phyloP scores from a whole-genome alignment of 2,329 filamentous ascomycete genomes.

The Simplicillium sp. region DNA sequence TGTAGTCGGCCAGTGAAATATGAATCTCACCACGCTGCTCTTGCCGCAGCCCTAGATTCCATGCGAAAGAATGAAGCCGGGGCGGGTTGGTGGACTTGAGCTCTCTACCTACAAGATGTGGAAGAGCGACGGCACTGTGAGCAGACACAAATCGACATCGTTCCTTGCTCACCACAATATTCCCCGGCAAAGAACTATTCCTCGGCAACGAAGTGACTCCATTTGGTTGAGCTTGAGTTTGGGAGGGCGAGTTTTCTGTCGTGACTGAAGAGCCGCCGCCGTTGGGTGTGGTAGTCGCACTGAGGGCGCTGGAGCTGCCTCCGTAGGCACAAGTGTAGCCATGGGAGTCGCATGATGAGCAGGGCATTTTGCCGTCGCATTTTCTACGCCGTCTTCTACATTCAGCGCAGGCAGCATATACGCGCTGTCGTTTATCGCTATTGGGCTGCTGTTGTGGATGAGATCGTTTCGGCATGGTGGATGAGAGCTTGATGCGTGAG shows the following conservation, averaged over 20 bases:
- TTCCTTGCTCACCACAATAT: slow-evolving; percentile 2
- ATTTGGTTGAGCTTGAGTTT: background rate
- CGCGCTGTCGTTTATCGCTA: slow-evolving; percentile 1
- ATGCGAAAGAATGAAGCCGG: slow-evolving; percentile 10
- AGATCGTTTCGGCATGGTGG: slow-evolving; percentile 4
- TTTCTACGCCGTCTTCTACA: slow-evolving; percentile 10
- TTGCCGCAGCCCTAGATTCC: slow-evolving; percentile 10
- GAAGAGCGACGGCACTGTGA: slow-evolving; percentile 10
- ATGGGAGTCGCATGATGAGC: slow-evolving; percentile 7
- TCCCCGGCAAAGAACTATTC: background rate
- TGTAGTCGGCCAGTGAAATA: slow-evolving; percentile 1
- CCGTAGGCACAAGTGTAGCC: slow-evolving; percentile 9
- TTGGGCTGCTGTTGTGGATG: background rate
- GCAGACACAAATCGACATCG: slow-evolving; percentile 7
- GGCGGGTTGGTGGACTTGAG: slow-evolving; percentile 6
- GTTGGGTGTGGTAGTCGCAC: slow-evolving; percentile 1
- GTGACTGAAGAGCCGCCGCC: background rate
- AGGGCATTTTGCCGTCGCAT: slow-evolving; percentile 8
- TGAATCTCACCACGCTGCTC: slow-evolving; percentile 4
- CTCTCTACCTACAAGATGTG: slow-evolving; percentile 7
- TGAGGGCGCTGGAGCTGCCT: background rate
- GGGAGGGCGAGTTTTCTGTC: background rate
- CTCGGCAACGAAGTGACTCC: background rate
- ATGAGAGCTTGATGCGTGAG: background rate
- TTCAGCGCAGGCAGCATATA: slow-evolving; percentile 7